Base-by-base conservation (phyloP, 2,329 filamentous ascomycete genomes). In the Aspergillus neotritici region DNA sequence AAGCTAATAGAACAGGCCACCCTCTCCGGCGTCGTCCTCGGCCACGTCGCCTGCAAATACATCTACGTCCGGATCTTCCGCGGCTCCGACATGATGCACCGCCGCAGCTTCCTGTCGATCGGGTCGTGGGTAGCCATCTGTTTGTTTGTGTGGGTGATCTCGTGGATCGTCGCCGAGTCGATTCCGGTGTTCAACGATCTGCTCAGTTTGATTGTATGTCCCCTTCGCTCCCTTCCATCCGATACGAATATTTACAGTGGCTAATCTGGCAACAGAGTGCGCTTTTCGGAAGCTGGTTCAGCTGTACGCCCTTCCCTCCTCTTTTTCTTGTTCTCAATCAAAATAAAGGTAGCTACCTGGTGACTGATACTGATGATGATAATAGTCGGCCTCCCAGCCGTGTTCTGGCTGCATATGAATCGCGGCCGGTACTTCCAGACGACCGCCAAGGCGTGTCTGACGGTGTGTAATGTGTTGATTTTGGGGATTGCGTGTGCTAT, bases 131-230 rank as follows among this genome's bases (percentile, higher is more conserved):
- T 79, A 5, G 71, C 50, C 3, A 76, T 86, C 32, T 74, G 76
- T 2, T 57, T 73, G 0, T 61, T 57, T 11, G 61, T 78, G 10
- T 86, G 82, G 78, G 54, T 77, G 2, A 46, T 83, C 5, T 78
- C 80, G 1, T 84, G 79, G 72, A 60, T 86, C 43, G 80, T 87
- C 41, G 82, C 83, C 2, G 79, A 84, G 61, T 79, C 79, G 0
- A 81, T 87, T 4, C 84, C 84, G 1, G 77, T 80, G 34, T 87
- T 87, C 68, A 79, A 79, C 54, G 72, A 80, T 38, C 65, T 87
- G 5, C 66, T 87, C 25, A 79, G 78, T 13, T 65, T 87, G 14
- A 78, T 86, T 50, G 21, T 25, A 25, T 25, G 21, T 25, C 7
- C 7, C 21, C 7, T 5, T 2, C 17, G 7, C n/a, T n/a, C n/a